Evolutionary conservation across 192 early-diverging fungal species (phyloP).

Genomic region (Podila minutissima): DNA sequence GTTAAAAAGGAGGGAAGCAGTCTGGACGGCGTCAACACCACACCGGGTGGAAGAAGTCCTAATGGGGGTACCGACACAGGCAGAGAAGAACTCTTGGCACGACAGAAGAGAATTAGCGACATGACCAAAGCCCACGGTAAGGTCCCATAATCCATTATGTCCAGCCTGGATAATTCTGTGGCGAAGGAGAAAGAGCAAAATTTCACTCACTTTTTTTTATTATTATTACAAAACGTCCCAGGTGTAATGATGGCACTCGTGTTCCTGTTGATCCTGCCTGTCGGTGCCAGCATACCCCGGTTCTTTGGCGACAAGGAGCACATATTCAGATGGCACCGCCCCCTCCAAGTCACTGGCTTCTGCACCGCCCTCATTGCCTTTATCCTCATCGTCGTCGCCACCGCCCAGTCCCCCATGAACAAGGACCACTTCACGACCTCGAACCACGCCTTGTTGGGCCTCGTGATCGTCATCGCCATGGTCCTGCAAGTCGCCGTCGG

Average conservation of each 20-base stretch:
- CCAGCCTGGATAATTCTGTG: not conserved
- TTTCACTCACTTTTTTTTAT: not conserved
- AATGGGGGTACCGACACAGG: not conserved
- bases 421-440: not conserved
- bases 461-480: slow-evolving; percentile 14
- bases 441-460: slow-evolving; percentile 11
- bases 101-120: not conserved
- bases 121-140: slow-evolving; percentile 37
- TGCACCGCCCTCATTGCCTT: slow-evolving; percentile 4
- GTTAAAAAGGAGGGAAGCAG: slow-evolving; percentile 12
- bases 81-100: not conserved
- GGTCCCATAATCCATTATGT: not conserved
- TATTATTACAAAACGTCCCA: not conserved
- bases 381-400: slow-evolving; percentile 21
- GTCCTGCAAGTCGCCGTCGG: slow-evolving; percentile 20
- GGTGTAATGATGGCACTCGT: slow-evolving; percentile 28
- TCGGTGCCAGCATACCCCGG: slow-evolving; percentile 21
- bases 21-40: not conserved
- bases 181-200: not conserved
- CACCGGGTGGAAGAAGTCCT: not conserved
- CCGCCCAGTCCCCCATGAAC: not conserved
- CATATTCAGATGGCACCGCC: slow-evolving; percentile 34
- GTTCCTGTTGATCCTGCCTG: slow-evolving; percentile 33
- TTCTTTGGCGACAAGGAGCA: slow-evolving; percentile 24
- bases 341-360: slow-evolving; percentile 30